Conservation (phyloP, 805 yeast species). For the Torulaspora gathmanii region DNA sequence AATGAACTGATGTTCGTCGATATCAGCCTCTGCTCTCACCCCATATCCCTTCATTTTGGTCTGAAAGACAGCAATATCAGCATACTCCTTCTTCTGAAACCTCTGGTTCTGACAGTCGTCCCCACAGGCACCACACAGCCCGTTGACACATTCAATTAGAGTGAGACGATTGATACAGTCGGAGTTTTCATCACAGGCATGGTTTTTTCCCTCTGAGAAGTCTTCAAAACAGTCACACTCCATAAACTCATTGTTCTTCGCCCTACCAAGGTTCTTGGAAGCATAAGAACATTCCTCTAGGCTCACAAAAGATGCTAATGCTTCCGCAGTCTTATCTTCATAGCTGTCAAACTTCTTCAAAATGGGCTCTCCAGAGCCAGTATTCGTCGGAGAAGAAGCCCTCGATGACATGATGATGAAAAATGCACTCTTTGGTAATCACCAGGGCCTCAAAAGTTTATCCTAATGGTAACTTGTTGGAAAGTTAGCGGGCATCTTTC, state of each 20-base stretch:
- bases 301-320: constrained; percentile 51
- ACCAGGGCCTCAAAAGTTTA: background rate
- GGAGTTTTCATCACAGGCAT: constrained; percentile 81
- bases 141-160: constrained; percentile 82
- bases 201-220: constrained; percentile 40
- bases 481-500: constrained; percentile 2
- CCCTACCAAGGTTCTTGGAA: constrained; percentile 55
- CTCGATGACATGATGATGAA: constrained; percentile 7
- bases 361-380: background rate
- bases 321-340: constrained; percentile 64
- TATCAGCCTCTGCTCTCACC: constrained; percentile 58
- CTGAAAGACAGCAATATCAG: constrained; percentile 71
- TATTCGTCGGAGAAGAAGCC: constrained; percentile 11
- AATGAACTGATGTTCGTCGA: constrained; percentile 64
- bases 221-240: constrained; percentile 79
- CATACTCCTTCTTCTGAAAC: constrained; percentile 72
- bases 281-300: constrained; percentile 60
- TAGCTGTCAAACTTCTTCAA: constrained; percentile 27
- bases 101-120: constrained; percentile 78
- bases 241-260: constrained; percentile 72
- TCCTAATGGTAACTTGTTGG: background rate
- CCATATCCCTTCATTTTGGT: constrained; percentile 91
- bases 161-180: constrained; percentile 92
- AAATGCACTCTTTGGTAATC: background rate
- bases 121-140: constrained; percentile 63